These are phyloP conservation scores for Colletotrichum sojae DNA, from an alignment of 2,329 filamentous ascomycete species.

Conservation along the genomic window DNA sequence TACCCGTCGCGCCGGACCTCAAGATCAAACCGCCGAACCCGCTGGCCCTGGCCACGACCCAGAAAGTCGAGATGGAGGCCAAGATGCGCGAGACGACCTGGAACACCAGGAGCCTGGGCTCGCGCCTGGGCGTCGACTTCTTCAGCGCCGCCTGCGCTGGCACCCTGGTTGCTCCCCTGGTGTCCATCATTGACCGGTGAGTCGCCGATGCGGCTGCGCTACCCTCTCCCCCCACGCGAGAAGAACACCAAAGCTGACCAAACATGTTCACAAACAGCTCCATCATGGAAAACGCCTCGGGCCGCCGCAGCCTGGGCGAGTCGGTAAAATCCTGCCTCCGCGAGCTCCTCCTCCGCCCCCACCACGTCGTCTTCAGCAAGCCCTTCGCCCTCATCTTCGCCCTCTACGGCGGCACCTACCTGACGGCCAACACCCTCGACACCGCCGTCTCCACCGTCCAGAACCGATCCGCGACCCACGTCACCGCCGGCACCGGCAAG, in stretches of 20 bases:
- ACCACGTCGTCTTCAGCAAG: slow-evolving; percentile 72
- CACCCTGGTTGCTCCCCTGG: slow-evolving; percentile 83
- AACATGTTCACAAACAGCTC: slow-evolving; percentile 61
- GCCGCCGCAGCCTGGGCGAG: slow-evolving; percentile 69
- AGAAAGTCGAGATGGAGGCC: slow-evolving; percentile 41
- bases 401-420: slow-evolving; percentile 90
- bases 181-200: slow-evolving; percentile 90
- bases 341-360: slow-evolving; percentile 72
- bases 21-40: slow-evolving; percentile 47
- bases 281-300: slow-evolving; percentile 87
- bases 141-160: slow-evolving; percentile 80
- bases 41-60: slow-evolving; percentile 49
- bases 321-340: slow-evolving; percentile 73
- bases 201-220: not conserved
- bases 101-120: slow-evolving; percentile 82
- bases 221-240: not conserved
- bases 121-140: slow-evolving; percentile 77
- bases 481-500: slow-evolving; percentile 83
- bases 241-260: not conserved
- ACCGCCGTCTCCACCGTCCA: slow-evolving; percentile 78
- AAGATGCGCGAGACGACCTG: slow-evolving; percentile 57
- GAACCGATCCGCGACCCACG: slow-evolving; percentile 69
- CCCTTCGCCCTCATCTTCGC: slow-evolving; percentile 79
- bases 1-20: slow-evolving; percentile 33
- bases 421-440: slow-evolving; percentile 90